Base-by-base conservation (phyloP, 495 filamentous ascomycete species). In the Podospora fimiseda region DNA sequence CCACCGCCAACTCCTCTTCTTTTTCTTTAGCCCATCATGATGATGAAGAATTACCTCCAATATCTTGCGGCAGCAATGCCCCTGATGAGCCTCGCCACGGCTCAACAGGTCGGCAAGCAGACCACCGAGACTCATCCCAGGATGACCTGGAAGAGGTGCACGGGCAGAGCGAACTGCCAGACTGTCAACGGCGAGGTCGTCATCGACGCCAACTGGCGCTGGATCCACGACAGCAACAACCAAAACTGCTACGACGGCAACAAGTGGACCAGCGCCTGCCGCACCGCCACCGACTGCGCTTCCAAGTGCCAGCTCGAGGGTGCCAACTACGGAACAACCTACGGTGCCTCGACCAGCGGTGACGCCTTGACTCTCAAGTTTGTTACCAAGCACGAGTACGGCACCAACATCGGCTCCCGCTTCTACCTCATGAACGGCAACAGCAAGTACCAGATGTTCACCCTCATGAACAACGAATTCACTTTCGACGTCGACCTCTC, bases 401-500 rank as follows among this genome's bases (percentile, higher is more conserved):
- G 71, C 46, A 76, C 73, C 62, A 78, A 77, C 70, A 73, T 77
- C 42, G 75, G 74, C 53, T 75, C 79, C 18, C 76, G 80, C 51
- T 64, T 80, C 58, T 82, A 82, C 70, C 70, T 83, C 16, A 77
- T 83, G 78, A 75, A 70, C 45, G 65, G 65, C 36, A 61, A 61
- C 30, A 63, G 64, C 65, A 77, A 76, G 60, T 82, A 83, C 67
- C 68, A 80, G 66, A 80, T 76, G 67, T 80, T 82, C 69, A 74
- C 72, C 36, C 72, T 82, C 11, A 63, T 70, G 68, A 72, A 72
- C 66, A 78, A 78, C 64, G 80, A 83, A 68, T 81, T 83, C 66
- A 63, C 76, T 51, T 81, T 83, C 56, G 78, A 81, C 51, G 79
- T 83, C 46, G 80, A 83, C 56, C 71, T 82, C 3, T 77, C 73